A percentile compares a stretch with the other conserved stretches of the same genome.
Conservation (phyloP, 148 eudicot species). For the Rhododendron simsii region DNA sequence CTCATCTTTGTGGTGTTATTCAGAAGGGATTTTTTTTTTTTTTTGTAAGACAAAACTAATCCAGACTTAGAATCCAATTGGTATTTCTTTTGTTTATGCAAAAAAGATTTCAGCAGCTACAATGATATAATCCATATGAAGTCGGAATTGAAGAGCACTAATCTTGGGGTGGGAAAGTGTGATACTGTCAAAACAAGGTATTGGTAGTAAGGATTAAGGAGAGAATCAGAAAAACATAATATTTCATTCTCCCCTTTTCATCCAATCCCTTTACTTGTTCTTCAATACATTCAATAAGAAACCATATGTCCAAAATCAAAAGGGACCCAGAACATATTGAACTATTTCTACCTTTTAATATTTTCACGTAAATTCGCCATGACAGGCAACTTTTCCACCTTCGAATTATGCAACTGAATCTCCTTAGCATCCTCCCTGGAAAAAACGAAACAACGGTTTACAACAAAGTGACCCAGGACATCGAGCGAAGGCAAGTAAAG, state of each 20-base stretch:
- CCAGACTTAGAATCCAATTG: background rate
- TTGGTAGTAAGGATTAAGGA: background rate
- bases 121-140: too few species aligned
- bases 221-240: background rate
- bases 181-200: background rate
- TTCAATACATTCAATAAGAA: background rate
- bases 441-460: background rate
- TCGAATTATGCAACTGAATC: conserved; percentile 29
- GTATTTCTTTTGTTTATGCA: too few species aligned
- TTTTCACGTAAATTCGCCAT: conserved; percentile 36
- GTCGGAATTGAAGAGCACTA: too few species aligned
- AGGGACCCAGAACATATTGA: background rate
- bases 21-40: background rate
- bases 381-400: conserved; percentile 15
- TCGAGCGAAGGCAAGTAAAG: background rate
- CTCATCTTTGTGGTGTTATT: background rate
- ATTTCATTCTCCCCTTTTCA: background rate
- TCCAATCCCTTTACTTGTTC: background rate
- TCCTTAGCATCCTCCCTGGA: conserved; percentile 74
- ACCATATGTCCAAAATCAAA: background rate
- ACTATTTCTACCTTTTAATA: conserved; percentile 46
- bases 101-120: too few species aligned
- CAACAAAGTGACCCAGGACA: background rate
- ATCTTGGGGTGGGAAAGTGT: too few species aligned
- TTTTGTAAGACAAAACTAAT: background rate